Evolutionary conservation across 2,329 filamentous ascomycete species (phyloP), one percentile per base, ranked within the genome.

Genomic region (Penicillium crustosum): DNA sequence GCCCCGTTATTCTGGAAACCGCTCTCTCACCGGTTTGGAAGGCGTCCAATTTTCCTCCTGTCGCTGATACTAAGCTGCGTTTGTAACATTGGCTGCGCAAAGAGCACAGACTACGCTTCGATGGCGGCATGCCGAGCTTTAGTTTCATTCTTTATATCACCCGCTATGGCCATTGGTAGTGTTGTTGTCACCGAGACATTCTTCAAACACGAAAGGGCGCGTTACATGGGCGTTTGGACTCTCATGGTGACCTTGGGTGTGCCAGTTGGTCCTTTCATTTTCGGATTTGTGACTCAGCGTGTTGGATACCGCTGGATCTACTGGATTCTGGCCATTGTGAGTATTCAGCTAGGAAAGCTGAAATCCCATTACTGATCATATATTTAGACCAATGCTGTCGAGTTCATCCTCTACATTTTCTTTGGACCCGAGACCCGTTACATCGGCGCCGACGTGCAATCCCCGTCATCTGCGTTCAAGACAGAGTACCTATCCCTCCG

Each of bases 281-380:
- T 74, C 29, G 72, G 72, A 0, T 74, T 74, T n/a, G 82, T 85
- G 0, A 77, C 80, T 0, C 73, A 81, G 55, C 76, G 80, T 10
- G 78, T 81, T 15, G 79, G 81, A 0, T 86, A 82, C 55, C 76
- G 80, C 17, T 86, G 83, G 83, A 84, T 85, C 27, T 86, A 82
- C 68, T 86, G 80, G 78, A 77, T 81, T 23, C 70, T 85, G 23
- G 81, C 82, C 2, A 85, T 86, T 41, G 80, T 82, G 61, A 70
- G 74, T 62, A 0, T 15, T 27, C 13, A 23, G 21, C 19, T 36
- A 49, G 61, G 68, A 23, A 67, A 15, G 9, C 12, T 23, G 15
- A 23, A 39, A 13, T 6, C 6, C 0, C 19, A 23, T 36, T 44
- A 68, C 43, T 55, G 48, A 57, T 51, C 10, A 3, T 27, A 39